Evolutionary conservation across 441 rosid genomes (phyloP).

Genomic region (Pelargonium myrrhifolium): DNA sequence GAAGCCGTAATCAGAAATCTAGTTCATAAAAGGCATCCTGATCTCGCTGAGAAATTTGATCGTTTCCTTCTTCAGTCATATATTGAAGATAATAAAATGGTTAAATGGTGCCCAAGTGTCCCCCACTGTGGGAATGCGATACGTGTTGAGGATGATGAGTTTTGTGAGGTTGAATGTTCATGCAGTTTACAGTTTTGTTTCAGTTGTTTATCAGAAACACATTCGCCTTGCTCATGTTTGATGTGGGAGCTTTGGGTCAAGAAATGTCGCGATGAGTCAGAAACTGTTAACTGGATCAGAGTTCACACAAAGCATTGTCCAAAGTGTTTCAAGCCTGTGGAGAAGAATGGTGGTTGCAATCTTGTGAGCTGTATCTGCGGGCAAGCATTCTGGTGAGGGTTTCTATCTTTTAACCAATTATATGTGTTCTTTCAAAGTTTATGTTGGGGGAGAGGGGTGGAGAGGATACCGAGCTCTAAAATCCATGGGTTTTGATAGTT

Average conservation of each 20-base stretch:
- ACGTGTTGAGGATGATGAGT: slow-evolving; percentile 55
- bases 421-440: background rate
- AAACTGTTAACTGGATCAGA: slow-evolving; percentile 58
- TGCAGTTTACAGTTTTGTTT: slow-evolving; percentile 78
- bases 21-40: slow-evolving; percentile 49
- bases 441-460: too few species aligned
- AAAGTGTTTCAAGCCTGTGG: slow-evolving; percentile 56
- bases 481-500: background rate
- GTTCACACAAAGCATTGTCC: slow-evolving; percentile 73
- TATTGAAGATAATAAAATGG: slow-evolving; percentile 78
- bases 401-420: slow-evolving; percentile 10
- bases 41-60: slow-evolving; percentile 61
- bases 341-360: slow-evolving; percentile 83
- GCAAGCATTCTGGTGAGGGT: slow-evolving; percentile 59
- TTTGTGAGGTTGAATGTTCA: slow-evolving; percentile 71
- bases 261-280: slow-evolving; percentile 66
- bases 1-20: slow-evolving; percentile 53
- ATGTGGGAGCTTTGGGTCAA: slow-evolving; percentile 87
- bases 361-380: slow-evolving; percentile 71
- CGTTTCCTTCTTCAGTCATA: slow-evolving; percentile 74
- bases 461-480: slow-evolving; percentile 9
- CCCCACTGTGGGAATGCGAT: slow-evolving; percentile 89
- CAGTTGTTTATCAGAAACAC: slow-evolving; percentile 56
- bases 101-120: slow-evolving; percentile 86
- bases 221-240: slow-evolving; percentile 82